Percentiles rank a stretch among this genome's conserved stretches.
Conservation (phyloP, 257 asterid species). For the Cruciata laevipes region DNA sequence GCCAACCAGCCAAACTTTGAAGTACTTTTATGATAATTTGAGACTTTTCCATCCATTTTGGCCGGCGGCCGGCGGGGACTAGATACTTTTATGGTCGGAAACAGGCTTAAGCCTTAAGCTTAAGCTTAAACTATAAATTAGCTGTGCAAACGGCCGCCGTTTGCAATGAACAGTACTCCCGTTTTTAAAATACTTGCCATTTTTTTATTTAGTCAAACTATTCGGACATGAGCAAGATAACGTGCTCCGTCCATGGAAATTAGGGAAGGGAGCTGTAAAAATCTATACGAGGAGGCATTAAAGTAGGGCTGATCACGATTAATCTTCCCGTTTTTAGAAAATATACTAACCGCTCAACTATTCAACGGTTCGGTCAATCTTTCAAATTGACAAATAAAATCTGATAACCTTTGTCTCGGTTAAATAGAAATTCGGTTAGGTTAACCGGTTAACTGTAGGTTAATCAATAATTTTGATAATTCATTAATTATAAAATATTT, state of each 20-base stretch:
- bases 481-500: no score
- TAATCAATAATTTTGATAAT: no score
- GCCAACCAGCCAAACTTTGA: neutral
- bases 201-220: neutral
- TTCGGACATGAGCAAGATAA: neutral
- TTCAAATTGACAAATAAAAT: no score
- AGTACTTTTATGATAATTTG: neutral
- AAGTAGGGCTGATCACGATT: no score
- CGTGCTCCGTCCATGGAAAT: neutral
- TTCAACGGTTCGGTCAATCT: no score
- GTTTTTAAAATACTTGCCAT: neutral
- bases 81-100: neutral
- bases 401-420: no score
- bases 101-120: neutral
- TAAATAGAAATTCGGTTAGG: no score
- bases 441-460: no score
- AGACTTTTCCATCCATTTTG: neutral
- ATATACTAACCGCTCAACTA: no score
- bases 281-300: neutral
- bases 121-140: no score
- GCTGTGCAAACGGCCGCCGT: conserved; percentile 1
- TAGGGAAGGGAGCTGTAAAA: neutral
- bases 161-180: neutral
- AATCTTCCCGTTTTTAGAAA: no score
- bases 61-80: neutral